These are phyloP conservation scores for Amanita polypyramis DNA, from an alignment of 768 basidiomycete genomes.

Conservation along the genomic window DNA sequence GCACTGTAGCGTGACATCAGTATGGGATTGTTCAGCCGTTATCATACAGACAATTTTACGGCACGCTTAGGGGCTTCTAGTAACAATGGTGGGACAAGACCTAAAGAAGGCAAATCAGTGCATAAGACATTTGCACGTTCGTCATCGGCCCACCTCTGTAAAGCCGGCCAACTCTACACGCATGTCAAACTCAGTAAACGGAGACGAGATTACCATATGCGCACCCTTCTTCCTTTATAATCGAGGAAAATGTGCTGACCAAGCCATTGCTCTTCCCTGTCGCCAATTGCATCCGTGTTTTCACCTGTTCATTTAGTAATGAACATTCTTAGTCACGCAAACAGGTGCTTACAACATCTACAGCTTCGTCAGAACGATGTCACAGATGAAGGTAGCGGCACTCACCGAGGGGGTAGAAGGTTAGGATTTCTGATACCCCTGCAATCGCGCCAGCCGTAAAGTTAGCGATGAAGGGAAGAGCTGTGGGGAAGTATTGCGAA, in stretches of 20 bases:
- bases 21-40: not conserved
- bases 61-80: slow-evolving; percentile 98
- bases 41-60: slow-evolving; percentile 69
- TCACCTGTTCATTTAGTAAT: slow-evolving; percentile 48
- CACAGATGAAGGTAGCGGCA: slow-evolving; percentile 6
- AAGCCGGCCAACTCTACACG: slow-evolving; percentile 57
- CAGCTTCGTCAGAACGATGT: not conserved
- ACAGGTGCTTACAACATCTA: slow-evolving; percentile 72
- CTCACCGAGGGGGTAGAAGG: slow-evolving; percentile 86
- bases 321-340: not conserved
- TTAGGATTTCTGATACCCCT: slow-evolving; percentile 75
- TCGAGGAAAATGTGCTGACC: slow-evolving; percentile 72
- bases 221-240: slow-evolving; percentile 88
- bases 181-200: not conserved
- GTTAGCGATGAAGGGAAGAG: slow-evolving; percentile 78
- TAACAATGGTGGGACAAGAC: slow-evolving; percentile 90
- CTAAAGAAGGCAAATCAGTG: slow-evolving; percentile 21
- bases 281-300: slow-evolving; percentile 97
- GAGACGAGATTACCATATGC: slow-evolving; percentile 10
- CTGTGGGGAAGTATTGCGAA: slow-evolving; percentile 24
- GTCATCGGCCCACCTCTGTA: slow-evolving; percentile 59
- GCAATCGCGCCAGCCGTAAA: slow-evolving; percentile 96
- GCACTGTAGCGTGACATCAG: slow-evolving; percentile 24
- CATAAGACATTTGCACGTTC: not conserved
- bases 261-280: slow-evolving; percentile 75